Evolutionary conservation across 257 asterid species (phyloP).

Genomic region (Ocimum tenuiflorum): DNA sequence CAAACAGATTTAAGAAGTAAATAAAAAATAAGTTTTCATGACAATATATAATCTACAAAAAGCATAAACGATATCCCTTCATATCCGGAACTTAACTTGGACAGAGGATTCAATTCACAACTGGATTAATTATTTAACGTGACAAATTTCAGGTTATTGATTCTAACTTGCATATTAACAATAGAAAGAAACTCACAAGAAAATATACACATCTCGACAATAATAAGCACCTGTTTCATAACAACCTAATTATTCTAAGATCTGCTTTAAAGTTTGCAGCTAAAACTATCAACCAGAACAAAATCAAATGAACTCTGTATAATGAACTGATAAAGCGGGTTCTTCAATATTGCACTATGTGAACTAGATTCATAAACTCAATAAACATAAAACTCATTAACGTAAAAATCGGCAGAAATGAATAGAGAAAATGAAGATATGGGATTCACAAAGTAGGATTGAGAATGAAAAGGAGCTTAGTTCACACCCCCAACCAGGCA

Average conservation of each 20-base stretch:
- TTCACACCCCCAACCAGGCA: not conserved
- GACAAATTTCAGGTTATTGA: not conserved
- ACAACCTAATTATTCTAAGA: not conserved
- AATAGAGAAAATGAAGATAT: not conserved
- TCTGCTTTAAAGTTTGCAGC: not conserved
- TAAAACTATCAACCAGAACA: not conserved
- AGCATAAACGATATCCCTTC: not conserved
- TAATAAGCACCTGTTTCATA: not conserved
- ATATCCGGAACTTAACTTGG: not conserved
- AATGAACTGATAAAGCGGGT: not conserved
- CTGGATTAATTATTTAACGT: not conserved
- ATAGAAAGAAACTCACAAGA: not conserved
- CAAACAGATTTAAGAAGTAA: not conserved
- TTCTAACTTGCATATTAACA: not conserved
- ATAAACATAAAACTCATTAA: not conserved
- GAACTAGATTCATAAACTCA: not conserved
- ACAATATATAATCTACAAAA: not conserved
- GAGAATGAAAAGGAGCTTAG: no score
- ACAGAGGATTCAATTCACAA: not conserved
- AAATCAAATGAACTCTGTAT: not conserved
- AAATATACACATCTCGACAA: not conserved
- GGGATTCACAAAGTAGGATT: not conserved
- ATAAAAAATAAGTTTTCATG: not conserved
- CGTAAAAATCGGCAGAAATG: not conserved
- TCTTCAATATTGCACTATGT: not conserved